Base-by-base conservation (phyloP, 192 early-diverging fungal species). In the Thamnidium elegans region DNA sequence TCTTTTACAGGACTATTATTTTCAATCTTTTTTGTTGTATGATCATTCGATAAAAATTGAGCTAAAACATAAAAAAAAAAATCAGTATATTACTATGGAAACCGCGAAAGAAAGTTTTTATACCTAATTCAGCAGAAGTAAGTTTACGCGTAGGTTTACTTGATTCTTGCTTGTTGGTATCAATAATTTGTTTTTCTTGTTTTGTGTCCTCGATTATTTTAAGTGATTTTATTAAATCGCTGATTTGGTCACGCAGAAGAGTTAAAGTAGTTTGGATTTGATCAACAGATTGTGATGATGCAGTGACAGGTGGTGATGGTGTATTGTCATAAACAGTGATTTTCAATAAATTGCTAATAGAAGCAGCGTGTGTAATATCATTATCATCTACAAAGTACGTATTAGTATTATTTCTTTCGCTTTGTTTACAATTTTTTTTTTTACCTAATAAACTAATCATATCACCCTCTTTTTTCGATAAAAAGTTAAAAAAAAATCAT, bases 341-440 rank as follows among this genome's bases (percentile, higher is more conserved):
- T 58, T 80, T 82, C 14, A 82, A 47, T 4, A 82, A 50, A 31
- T 61, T 79, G 15, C 71, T 76, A 5, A 76, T 55, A 23, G 78
- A 77, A 44, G 78, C 74, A 7, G 81, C 81, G 46, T 78, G 72
- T 8, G 68, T 71, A 45, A 82, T 80, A 59, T 82, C 81, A 7
- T 71, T 63, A 66, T 82, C 81, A 64, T 82, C 81, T 59, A 51
- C 26, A 67, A 48, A 23, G 20, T 36, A 47, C 19, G 51, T 13
- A 15, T 15, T 50, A 39, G 14, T 39, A 58, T 48, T 34, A 34
- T 19, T 7, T 9, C 14, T 58, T 10, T 50, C 17, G 9, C 4
- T 4, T 2, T 10, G 6, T 19, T 15, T 0, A 19, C 19, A 53
- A 26, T 26, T 54, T 10, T 19, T 7, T 9, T 23, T 19, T 4